Conservation (phyloP, 1,284 basidiomycete species). For the Tausonia pullulans region DNA sequence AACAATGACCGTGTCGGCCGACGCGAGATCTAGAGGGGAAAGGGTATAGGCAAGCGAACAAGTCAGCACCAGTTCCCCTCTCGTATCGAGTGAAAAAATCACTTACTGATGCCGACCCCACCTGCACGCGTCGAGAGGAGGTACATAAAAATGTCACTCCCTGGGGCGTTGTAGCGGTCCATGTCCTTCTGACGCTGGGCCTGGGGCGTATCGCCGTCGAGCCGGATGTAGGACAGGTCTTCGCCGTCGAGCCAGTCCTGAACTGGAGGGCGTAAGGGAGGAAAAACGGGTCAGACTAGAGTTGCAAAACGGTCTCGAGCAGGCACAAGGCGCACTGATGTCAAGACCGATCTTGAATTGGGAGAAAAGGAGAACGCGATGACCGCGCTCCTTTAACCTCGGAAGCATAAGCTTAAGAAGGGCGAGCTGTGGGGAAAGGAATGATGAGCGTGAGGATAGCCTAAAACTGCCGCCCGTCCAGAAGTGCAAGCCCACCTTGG, state of each 20-base stretch:
- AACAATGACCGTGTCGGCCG: constrained; percentile 82
- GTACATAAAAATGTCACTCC: constrained; percentile 80
- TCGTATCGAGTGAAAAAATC: not conserved
- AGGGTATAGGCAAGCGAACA: constrained; percentile 1
- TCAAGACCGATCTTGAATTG: constrained; percentile 87
- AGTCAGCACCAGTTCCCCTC: not conserved
- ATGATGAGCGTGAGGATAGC: not conserved
- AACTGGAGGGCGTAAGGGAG: constrained; percentile 32
- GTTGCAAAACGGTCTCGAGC: constrained; percentile 21
- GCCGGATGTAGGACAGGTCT: constrained; percentile 33
- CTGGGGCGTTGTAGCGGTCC: constrained; percentile 81
- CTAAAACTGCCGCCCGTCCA: constrained; percentile 14
- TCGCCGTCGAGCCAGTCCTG: constrained; percentile 90
- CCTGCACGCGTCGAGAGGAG: constrained; percentile 70
- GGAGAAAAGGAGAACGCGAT: constrained; percentile 92
- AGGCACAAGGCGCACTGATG: constrained; percentile 36
- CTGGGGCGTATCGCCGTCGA: constrained; percentile 86
- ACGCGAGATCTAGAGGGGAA: constrained; percentile 31
- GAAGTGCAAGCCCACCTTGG: constrained; percentile 43
- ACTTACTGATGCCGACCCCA: constrained; percentile 29
- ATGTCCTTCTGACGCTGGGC: constrained; percentile 81
- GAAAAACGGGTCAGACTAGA: constrained; percentile 12
- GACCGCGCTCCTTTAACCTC: constrained; percentile 76
- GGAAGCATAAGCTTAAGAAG: constrained; percentile 72
- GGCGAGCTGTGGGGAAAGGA: constrained; percentile 44